phyloP scores from a whole-genome alignment of 2,329 filamentous ascomycete species.

The Calonectria hongkongensis region DNA sequence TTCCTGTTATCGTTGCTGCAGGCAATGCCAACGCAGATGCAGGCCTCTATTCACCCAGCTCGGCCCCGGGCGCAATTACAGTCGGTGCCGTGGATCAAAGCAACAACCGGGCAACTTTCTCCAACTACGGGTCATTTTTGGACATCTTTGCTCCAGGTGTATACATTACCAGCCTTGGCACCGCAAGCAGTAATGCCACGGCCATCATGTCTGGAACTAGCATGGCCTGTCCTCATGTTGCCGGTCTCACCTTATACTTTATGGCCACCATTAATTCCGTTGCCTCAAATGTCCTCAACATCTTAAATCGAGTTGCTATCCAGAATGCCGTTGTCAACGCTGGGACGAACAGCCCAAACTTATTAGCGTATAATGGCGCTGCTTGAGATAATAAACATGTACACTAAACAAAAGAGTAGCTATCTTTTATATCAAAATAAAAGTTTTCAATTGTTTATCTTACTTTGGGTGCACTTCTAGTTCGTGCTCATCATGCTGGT shows the following conservation, averaged over 20 bases:
- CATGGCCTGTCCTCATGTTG: constrained; percentile 74
- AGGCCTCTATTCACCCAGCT: constrained; percentile 22
- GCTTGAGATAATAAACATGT: background rate
- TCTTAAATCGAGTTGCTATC: background rate
- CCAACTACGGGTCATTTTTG: constrained; percentile 29
- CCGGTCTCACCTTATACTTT: constrained; percentile 76
- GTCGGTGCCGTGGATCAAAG: constrained; percentile 21
- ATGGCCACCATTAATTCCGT: background rate
- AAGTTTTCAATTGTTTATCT: too few species aligned
- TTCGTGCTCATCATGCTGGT: too few species aligned
- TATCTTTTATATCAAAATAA: too few species aligned
- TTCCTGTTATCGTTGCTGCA: constrained; percentile 14
- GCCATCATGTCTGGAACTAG: constrained; percentile 37
- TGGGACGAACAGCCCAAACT: background rate
- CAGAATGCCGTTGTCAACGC: background rate
- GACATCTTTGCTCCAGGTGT: constrained; percentile 39
- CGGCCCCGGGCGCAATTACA: constrained; percentile 31
- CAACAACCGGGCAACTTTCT: constrained; percentile 9
- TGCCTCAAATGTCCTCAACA: background rate
- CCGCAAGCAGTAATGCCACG: constrained; percentile 26
- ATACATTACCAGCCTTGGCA: background rate
- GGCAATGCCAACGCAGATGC: constrained; percentile 19
- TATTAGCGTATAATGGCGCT: background rate
- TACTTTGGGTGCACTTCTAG: too few species aligned
- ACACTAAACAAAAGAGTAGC: too few species aligned